Conservation (phyloP, 306 rosid genomes). For the Parietaria judaica region DNA sequence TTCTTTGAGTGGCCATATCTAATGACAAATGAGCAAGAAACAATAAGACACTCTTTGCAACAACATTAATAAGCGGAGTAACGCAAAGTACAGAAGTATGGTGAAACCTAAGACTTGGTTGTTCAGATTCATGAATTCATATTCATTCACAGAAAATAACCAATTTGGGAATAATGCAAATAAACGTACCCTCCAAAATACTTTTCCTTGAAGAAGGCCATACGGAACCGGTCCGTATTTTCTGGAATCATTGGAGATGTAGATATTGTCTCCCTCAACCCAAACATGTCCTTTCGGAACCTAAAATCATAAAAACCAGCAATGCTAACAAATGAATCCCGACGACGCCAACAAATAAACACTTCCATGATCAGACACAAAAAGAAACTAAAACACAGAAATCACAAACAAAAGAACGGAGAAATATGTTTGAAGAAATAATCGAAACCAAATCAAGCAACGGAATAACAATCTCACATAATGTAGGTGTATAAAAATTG, state of each 20-base stretch:
- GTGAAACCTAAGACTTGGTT: no score
- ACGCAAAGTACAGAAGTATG: no score
- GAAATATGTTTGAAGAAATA: no score
- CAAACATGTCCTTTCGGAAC: slow-evolving; percentile 74
- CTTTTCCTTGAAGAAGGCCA: slow-evolving; percentile 49
- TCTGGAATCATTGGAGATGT: slow-evolving; percentile 50
- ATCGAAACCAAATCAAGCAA: neutral
- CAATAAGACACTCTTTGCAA: neutral
- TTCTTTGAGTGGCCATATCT: slow-evolving; percentile 51
- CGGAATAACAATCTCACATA: neutral
- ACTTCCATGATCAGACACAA: neutral
- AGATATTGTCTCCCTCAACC: slow-evolving; percentile 69
- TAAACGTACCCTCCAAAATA: slow-evolving; percentile 56
- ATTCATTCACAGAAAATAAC: neutral
- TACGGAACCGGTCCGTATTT: slow-evolving; percentile 64
- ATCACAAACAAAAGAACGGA: neutral
- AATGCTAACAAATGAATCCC: neutral
- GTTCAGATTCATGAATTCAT: neutral
- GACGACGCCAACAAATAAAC: neutral
- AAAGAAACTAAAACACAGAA: neutral
- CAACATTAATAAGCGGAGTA: no score
- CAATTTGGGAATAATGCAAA: neutral
- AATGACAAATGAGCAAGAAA: slow-evolving; percentile 2
- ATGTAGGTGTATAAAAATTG: slow-evolving; percentile 1
- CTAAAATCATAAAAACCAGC: slow-evolving; percentile 20